These are phyloP conservation scores for Spencermartinsiella ligniputridi DNA, from an alignment of 1,139 yeast genomes.

Conservation along the genomic window DNA sequence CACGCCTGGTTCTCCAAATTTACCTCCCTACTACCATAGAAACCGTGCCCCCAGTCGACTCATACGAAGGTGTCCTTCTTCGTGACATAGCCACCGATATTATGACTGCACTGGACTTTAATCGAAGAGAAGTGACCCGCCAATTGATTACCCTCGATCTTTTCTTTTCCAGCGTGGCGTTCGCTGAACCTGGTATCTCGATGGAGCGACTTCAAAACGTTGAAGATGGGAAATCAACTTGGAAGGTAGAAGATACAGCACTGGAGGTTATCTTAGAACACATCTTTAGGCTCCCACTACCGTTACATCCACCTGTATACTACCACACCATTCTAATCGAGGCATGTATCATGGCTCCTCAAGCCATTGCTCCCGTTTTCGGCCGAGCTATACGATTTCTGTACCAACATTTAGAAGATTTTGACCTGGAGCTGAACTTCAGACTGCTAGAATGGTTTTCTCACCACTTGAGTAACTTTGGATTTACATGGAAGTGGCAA, in stretches of 20 bases:
- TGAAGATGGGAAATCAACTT: constrained; percentile 47
- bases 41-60: constrained; percentile 65
- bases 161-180: constrained; percentile 64
- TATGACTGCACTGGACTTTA: constrained; percentile 77
- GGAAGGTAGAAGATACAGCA: constrained; percentile 90
- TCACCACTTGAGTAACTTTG: constrained; percentile 88
- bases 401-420: constrained; percentile 58
- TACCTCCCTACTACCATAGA: constrained; percentile 56
- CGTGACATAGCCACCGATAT: constrained; percentile 74
- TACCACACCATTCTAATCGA: constrained; percentile 85
- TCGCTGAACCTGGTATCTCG: constrained; percentile 81
- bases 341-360: constrained; percentile 81
- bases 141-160: constrained; percentile 73
- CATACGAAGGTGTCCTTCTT: constrained; percentile 59
- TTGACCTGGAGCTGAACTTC: constrained; percentile 73
- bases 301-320: constrained; percentile 67
- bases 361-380: constrained; percentile 89
- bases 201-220: constrained; percentile 61
- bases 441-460: constrained; percentile 90
- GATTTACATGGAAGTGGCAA: constrained; percentile 97
- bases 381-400: constrained; percentile 90
- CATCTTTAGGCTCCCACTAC: constrained; percentile 68
- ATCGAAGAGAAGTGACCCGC: constrained; percentile 80
- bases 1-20: constrained; percentile 62
- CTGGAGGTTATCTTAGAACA: constrained; percentile 77